Conservation (phyloP, 805 yeast species). For the Kodamaea lidongshanica region DNA sequence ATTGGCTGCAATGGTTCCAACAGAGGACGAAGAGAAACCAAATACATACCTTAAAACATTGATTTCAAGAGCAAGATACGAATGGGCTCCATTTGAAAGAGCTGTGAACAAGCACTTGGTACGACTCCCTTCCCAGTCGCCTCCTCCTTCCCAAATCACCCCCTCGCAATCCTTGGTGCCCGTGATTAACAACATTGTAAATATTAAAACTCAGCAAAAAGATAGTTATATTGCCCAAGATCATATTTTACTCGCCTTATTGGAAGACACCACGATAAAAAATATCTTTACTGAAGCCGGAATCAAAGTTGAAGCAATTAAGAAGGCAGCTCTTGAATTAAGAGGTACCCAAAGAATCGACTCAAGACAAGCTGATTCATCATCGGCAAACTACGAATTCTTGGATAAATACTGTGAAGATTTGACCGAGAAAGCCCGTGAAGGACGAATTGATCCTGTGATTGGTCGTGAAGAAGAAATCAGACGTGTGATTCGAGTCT, state of each 20-base stretch:
- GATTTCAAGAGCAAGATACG: conserved; percentile 80
- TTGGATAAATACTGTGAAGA: conserved; percentile 86
- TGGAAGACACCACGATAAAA: conserved; percentile 71
- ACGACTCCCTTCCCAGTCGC: conserved; percentile 78
- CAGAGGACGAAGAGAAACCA: conserved; percentile 45
- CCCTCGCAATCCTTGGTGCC: conserved; percentile 74
- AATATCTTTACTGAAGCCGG: conserved; percentile 65
- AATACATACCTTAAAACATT: conserved; percentile 67
- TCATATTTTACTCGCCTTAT: conserved; percentile 76
- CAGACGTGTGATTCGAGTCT: conserved; percentile 86
- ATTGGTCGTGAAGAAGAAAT: conserved; percentile 99
- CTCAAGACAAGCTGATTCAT: conserved; percentile 88
- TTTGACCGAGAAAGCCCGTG: conserved; percentile 86
- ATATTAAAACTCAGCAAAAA: conserved; percentile 80
- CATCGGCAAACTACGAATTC: conserved; percentile 77
- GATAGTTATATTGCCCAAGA: conserved; percentile 92
- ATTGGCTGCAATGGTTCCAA: conserved; percentile 82
- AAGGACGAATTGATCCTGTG: conserved; percentile 95
- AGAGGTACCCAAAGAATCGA: conserved; percentile 92
- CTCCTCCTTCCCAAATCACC: conserved; percentile 78
- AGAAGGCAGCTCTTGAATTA: conserved; percentile 68
- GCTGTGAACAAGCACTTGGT: conserved; percentile 76
- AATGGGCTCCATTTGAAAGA: conserved; percentile 75
- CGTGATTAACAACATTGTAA: conserved; percentile 66
- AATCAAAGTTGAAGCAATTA: conserved; percentile 64